Evolutionary conservation across 176 grass and related monocot genomes (phyloP), one percentile per base, ranked within the genome.

Genomic region (Cymbopogon citratus): DNA sequence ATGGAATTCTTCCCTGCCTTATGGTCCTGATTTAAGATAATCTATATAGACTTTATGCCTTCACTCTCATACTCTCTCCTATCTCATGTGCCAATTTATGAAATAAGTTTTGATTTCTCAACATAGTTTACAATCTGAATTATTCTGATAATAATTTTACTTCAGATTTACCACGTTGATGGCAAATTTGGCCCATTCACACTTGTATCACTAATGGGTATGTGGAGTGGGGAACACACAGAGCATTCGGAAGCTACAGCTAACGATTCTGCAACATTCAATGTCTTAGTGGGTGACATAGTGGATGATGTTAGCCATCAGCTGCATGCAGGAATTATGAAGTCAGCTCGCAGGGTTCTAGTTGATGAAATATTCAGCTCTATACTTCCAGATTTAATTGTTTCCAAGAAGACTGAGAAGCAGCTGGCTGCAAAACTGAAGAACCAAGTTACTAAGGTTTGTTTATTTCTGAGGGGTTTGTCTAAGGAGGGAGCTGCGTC

Each of bases 321-420:
- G 69, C 76, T 99, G 23, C 91, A 99, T 75, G 80, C 91, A 16
- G 90, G 82, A 16, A 93, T 99, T 84, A 90, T 99, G 92, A 99
- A 99, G 93, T 90, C 96, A 67, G 89, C 91, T 66, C 89, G 96
- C 51, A 92, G 87, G 28, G 26, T 90, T 80, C 52, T 99, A 27
- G 33, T 99, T 76, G 91, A 95, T 87, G 92, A 95, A 93, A 91
- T 99, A 54, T 90, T 99, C 57, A 91, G 92, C 65, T 78, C n/a
- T 24, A 73, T 93, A 36, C 86, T 95, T 83, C 89, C 96, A 77
- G 88, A 99, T 34, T 88, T 95, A 79, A 93, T 99, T 88, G 51
- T 79, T 63, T 72, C 81, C 48, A 93, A 72, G 76, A 93, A 90
- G 33, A 59, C 84, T 39, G 78, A 90, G 74, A 92, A 63, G 69